Evolutionary conservation across 2,329 filamentous ascomycete genomes (phyloP).

Genomic region (Ophiosphaerella herpotricha): DNA sequence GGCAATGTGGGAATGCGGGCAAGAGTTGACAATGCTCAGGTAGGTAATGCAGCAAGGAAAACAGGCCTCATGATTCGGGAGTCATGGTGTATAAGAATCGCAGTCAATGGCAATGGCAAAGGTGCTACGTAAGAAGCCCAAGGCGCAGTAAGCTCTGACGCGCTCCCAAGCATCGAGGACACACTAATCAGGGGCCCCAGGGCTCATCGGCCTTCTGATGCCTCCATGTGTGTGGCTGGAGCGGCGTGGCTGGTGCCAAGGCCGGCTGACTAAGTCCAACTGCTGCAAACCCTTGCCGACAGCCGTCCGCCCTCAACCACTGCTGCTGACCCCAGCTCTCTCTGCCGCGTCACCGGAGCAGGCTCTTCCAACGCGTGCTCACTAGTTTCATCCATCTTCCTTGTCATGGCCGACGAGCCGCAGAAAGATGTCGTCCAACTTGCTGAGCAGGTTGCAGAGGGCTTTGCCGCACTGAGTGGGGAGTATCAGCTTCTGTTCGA

Average conservation of each 20-base stretch:
- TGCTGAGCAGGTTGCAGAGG: constrained; percentile 50
- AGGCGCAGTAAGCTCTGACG: constrained; percentile 39
- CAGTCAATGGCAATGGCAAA: constrained; percentile 22
- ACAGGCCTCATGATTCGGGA: constrained; percentile 26
- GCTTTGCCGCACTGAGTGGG: constrained; percentile 53
- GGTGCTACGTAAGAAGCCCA: constrained; percentile 36
- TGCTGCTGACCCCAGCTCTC: constrained; percentile 20
- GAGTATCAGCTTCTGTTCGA: constrained; percentile 54
- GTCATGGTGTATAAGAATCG: constrained; percentile 32
- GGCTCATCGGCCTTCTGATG: background rate
- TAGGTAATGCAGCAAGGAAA: constrained; percentile 4
- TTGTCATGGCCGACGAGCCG: constrained; percentile 32
- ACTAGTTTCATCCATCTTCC: constrained; percentile 10
- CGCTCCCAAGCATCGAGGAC: constrained; percentile 20
- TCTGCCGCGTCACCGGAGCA: constrained; percentile 31
- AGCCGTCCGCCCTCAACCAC: constrained; percentile 16
- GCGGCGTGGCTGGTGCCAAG: constrained; percentile 4
- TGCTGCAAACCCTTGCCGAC: constrained; percentile 17
- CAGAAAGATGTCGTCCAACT: constrained; percentile 36
- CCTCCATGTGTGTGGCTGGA: constrained; percentile 8
- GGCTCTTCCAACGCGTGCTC: constrained; percentile 12
- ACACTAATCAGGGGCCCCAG: no score
- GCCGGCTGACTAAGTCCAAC: constrained; percentile 13
- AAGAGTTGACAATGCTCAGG: background rate
- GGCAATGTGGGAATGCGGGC: background rate